Evolutionary conservation across 345 rosid species (phyloP).

Genomic region (Eutrema heterophyllum): DNA sequence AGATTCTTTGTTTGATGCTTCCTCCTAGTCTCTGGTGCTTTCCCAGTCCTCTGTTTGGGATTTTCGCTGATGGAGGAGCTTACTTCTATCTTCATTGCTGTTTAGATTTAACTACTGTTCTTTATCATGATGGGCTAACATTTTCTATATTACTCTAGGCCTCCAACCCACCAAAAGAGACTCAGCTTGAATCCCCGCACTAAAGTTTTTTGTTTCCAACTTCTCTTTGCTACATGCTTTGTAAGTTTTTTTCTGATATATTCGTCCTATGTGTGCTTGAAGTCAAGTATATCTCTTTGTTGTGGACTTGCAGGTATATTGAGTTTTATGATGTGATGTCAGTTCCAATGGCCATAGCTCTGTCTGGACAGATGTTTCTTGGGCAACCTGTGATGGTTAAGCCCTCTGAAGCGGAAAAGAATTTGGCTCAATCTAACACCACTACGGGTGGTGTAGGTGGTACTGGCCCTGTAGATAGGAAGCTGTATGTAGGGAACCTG

Average conservation of each 20-base stretch:
- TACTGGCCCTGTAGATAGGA: slow-evolving; percentile 78
- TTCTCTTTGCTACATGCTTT: slow-evolving; percentile 55
- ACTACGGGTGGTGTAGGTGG: slow-evolving; percentile 42
- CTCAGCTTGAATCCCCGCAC: slow-evolving; percentile 67
- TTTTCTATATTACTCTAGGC: slow-evolving; percentile 49
- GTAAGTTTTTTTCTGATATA: slow-evolving; percentile 41
- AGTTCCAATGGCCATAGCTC: slow-evolving; percentile 94
- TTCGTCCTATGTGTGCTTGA: slow-evolving; percentile 25
- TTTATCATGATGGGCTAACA: slow-evolving; percentile 43
- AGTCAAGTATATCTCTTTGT: slow-evolving; percentile 33
- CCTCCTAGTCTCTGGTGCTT: slow-evolving; percentile 13
- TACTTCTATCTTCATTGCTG: slow-evolving; percentile 4
- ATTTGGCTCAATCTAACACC: slow-evolving; percentile 73
- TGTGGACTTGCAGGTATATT: slow-evolving; percentile 67
- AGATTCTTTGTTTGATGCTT: slow-evolving; percentile 20
- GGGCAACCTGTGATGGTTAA: slow-evolving; percentile 99
- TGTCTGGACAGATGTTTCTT: slow-evolving; percentile 77
- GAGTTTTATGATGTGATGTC: slow-evolving; percentile 94
- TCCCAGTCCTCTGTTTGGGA: slow-evolving; percentile 15
- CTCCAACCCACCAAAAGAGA: slow-evolving; percentile 65
- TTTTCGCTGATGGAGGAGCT: background rate
- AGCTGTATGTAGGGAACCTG: slow-evolving; percentile 86
- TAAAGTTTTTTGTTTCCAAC: slow-evolving; percentile 61
- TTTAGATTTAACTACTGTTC: slow-evolving; percentile 13
- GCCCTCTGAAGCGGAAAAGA: slow-evolving; percentile 99